A percentile compares a stretch with the other conserved stretches of the same genome.
phyloP scores from a whole-genome alignment of 352 stramenopile genomes.

The Phytophthora constricta region DNA sequence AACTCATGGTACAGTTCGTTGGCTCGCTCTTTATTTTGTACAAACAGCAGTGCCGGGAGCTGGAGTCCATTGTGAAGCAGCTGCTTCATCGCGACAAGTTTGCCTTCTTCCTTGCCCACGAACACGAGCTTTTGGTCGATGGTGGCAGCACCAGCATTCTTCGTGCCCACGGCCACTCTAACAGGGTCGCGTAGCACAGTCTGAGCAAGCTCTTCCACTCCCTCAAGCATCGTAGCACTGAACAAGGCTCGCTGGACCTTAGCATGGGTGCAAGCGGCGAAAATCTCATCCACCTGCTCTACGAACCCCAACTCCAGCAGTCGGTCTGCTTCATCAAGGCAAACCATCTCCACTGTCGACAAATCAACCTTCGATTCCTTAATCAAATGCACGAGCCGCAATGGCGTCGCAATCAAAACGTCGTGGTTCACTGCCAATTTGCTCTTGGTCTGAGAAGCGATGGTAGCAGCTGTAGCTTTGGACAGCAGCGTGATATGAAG shows the following conservation, averaged over 20 bases:
- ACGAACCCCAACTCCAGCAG: conserved; percentile 98
- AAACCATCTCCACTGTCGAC: conserved; percentile 92
- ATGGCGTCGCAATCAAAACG: conserved; percentile 96
- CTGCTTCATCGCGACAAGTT: conserved; percentile 97
- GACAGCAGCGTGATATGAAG: conserved; percentile 91
- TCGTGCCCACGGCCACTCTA: conserved; percentile 93
- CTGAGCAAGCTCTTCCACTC: conserved; percentile 95
- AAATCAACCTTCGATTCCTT: conserved; percentile 86
- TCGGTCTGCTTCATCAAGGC: conserved; percentile 98
- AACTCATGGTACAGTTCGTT: conserved; percentile 98
- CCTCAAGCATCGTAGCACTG: conserved; percentile 96
- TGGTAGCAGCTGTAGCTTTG: conserved; percentile 91
- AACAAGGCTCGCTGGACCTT: conserved; percentile 96
- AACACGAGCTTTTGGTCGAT: conserved; percentile 98
- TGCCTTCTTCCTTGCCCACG: conserved; percentile 99
- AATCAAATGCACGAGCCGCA: conserved; percentile 94
- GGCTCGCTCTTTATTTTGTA: conserved; percentile 98
- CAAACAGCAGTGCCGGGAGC: conserved; percentile 98
- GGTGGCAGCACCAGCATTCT: conserved; percentile 87
- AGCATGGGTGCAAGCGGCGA: conserved; percentile 89
- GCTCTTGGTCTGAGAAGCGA: conserved; percentile 80
- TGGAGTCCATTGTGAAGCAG: conserved; percentile 92
- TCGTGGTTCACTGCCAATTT: conserved; percentile 90
- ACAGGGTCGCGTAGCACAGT: conserved; percentile 97
- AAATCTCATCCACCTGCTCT: conserved; percentile 97